Evolutionary conservation across 2,329 filamentous ascomycete genomes (phyloP), one percentile per base, ranked within the genome.

Genomic region (Graphilbum ipis-grandicollis): DNA sequence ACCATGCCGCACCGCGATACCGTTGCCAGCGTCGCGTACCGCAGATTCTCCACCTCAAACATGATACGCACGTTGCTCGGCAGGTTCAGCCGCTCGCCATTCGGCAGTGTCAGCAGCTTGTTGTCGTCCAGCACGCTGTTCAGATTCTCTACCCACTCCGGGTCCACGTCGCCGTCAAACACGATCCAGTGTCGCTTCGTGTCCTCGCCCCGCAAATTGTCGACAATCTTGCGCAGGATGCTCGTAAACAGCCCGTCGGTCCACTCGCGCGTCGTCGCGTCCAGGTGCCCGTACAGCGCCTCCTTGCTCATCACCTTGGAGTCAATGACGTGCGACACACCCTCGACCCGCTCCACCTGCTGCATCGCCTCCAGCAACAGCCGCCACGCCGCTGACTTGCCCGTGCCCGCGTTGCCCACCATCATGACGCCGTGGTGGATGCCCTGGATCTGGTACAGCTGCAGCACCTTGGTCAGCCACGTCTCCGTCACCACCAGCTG

Each of bases 221-320:
- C 92, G 37, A 98, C 88, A 48, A 98, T 96, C 63, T 96, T 98
- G 50, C 90, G 79, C 31, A 99, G 65, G 45, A 94, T 98, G 54
- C 88, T 93, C 9, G 90, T 99, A 55, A 98, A 98, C 10, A 99
- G 67, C 56, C 90, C 90, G 50, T 99, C 92, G 0, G 90, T 98
- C 90, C 90, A 99, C 57, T 99, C 90, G 49, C 90, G 76, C 2
- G 90, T 99, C 3, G 90, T 99, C 40, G 83, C 86, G 55, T 99
- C 90, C 34, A 99, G 68, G 48, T 77, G 94, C 52, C 90, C 90
- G 51, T 98, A 99, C 4, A 99, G 65, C 19, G 83, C 82, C 59
- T 99, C 90, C 59, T 99, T 99, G 36, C 86, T 93, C 90, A 99
- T 98, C 56, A 98, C 92, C 62, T 99, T 99, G 30, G 88, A 92